Base-by-base conservation (phyloP, 2,329 filamentous ascomycete species). In the Alternaria atra region DNA sequence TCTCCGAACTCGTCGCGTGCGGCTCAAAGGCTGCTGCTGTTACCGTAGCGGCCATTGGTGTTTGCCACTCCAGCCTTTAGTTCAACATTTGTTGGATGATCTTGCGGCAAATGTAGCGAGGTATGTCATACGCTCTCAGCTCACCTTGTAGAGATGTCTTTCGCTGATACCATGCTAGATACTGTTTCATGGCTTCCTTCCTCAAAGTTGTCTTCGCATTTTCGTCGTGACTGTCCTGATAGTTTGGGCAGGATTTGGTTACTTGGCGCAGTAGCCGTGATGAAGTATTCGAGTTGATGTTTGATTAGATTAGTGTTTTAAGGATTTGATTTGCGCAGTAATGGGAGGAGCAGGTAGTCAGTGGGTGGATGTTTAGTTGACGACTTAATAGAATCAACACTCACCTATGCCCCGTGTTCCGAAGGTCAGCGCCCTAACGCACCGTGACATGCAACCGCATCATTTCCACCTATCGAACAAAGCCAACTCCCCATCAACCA, bases 391-490 rank as follows among this genome's bases (percentile, higher is more conserved):
- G 23, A 15, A 37, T 12, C 23, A 52, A 20, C 20, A 52, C 35
- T 29, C 50, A 40, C 35, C 30, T 20, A 35, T 7, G 32, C 27
- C 46, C 20, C 20, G 20, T 50, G 30, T 56, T 25, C 52, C 30
- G 52, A 37, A 12, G 34, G 23, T 35, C 29, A 23, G 29, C 15
- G 25, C 32, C 42, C 58, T 53, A 35, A 34, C 58, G 39, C 54
- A 37, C 30, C n/a, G 42, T 57, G 43, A 50, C 52, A 58, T 58
- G 54, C 35, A 30, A 25, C 48, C 48, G 58, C n/a, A 27, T 12
- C 44, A 61, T 58, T 53, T 35, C 47, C 47, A 40, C 58, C 58
- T 61, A 58, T 61, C 30, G 29, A 30, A 46, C 10, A n/a, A 27
- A 17, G 10, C 37, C 13, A 7, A 13, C 23, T 50, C 54, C 54